Evolutionary conservation across 2,329 filamentous ascomycete genomes (phyloP), one percentile per base, ranked within the genome.

Genomic region (Scleromitrula shiraiana): DNA sequence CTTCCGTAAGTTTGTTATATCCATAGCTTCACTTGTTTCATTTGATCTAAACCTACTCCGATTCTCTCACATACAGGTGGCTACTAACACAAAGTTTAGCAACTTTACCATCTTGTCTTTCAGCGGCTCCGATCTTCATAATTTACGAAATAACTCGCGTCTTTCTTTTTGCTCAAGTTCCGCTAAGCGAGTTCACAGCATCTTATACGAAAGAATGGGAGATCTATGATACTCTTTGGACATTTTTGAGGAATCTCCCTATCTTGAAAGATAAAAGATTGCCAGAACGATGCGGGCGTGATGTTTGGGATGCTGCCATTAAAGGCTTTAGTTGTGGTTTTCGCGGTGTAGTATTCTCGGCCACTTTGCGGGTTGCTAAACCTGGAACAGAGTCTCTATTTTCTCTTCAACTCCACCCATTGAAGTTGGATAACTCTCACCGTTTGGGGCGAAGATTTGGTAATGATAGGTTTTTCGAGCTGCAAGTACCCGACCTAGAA

Each of bases 391-490:
- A 68, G 0, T 68, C 72, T 0, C 43, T 73, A 0, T 76, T 78
- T 50, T 51, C 57, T 0, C 56, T 81, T 4, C 67, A 65, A 5
- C 66, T 82, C 8, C 65, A 70, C 2, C 71, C 75, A 0, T 56
- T 80, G 1, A 67, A 63, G 8, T 58, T 79, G 2, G 74, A 78
- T 22, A 58, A 67, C 2, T 66, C 72, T 0, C 70, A 78, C 59
- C 73, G 79, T 2, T 60, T 82, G 0, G 65, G 66, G 17, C 71
- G 79, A 10, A 72, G 71, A 4, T 80, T 80, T 53, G 78, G 79
- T 0, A 62, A 71, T 0, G 78, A 83, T 53, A 69, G 79, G 0
- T 81, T 81, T 38, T 51, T 83, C 1, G 76, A 82, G 45, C 49
- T 83, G 0, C 59, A 70, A 4, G 65, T 81, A 5, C 77, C 78